Evolutionary conservation across 352 stramenopile species (phyloP).

Genomic region (Globisporangium nunn): DNA sequence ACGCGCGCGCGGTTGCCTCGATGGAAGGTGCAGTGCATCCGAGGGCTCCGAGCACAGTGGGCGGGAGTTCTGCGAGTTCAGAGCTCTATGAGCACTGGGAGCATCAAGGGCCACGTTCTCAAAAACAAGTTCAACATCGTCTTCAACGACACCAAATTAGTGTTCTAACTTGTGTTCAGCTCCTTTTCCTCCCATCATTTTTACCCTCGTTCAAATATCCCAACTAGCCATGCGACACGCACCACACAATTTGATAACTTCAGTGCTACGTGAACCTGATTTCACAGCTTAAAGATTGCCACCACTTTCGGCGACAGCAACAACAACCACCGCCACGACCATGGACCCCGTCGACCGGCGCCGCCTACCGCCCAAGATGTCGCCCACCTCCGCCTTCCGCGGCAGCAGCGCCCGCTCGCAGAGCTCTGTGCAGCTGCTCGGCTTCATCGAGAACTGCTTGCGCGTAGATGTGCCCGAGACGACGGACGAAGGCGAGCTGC

Average conservation of each 20-base stretch:
- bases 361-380: slow-evolving; percentile 2
- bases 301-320: no score
- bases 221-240: no score
- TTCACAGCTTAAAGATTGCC: no score
- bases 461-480: slow-evolving; percentile 35
- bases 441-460: slow-evolving; percentile 64
- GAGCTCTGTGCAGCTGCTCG: slow-evolving; percentile 80
- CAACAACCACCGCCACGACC: neutral
- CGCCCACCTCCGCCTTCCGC: slow-evolving; percentile 11
- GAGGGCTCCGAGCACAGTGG: no score
- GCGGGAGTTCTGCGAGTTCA: no score
- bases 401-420: slow-evolving; percentile 46
- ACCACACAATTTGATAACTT: neutral
- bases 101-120: no score
- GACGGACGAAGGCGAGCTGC: slow-evolving; percentile 60
- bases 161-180: neutral
- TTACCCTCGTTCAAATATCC: neutral
- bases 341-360: neutral
- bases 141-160: neutral
- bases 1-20: no score
- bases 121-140: no score
- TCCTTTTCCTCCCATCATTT: neutral
- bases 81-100: no score
- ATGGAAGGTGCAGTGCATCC: no score
- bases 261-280: no score